Evolutionary conservation across 768 basidiomycete genomes (phyloP).

Genomic region (Suillus subluteus): DNA sequence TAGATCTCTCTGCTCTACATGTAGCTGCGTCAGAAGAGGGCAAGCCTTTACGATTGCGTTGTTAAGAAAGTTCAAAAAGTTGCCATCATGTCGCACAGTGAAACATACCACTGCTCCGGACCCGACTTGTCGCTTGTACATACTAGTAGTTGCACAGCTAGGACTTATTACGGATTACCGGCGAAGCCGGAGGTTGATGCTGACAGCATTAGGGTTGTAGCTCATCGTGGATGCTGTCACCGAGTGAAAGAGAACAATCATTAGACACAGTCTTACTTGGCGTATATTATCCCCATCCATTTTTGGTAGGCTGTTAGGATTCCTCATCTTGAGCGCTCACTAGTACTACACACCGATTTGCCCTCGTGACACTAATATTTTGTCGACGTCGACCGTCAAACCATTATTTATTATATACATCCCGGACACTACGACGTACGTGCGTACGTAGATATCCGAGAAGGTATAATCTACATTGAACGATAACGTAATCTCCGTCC

Average conservation of each 20-base stretch:
- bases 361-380: background rate
- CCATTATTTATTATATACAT: background rate
- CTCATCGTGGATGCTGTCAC: background rate
- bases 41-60: background rate
- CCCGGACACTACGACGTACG: background rate
- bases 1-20: background rate
- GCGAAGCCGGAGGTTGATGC: background rate
- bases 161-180: background rate
- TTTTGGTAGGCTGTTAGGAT: background rate
- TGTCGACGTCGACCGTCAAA: background rate
- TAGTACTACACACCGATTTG: too few species aligned
- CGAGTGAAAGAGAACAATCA: too few species aligned
- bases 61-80: background rate
- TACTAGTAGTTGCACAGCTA: too few species aligned
- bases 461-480: background rate
- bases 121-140: too few species aligned
- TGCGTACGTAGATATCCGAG: background rate
- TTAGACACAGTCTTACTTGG: background rate
- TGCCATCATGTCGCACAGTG: background rate
- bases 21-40: background rate
- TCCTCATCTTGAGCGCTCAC: too few species aligned
- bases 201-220: background rate
- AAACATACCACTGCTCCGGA: too few species aligned
- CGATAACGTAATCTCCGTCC: background rate
- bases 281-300: background rate